Base-by-base conservation (phyloP, 768 basidiomycete genomes). In the Clitopilus passeckerianus region DNA sequence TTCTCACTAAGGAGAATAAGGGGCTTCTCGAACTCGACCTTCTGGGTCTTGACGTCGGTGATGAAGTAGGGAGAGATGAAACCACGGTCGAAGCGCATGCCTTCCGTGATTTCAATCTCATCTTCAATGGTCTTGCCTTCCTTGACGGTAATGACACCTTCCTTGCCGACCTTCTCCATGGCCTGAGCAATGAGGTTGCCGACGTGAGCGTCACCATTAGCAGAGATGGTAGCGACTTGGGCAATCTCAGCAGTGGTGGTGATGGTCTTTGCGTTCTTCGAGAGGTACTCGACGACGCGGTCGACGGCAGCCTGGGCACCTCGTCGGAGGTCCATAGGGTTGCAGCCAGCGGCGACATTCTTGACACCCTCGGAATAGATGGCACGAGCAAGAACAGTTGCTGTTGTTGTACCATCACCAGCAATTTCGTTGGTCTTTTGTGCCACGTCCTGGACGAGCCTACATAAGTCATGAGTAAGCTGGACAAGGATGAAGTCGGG, bases 121-220 rank as follows among this genome's bases (percentile, higher is more conserved):
- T 99, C 96, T 67, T 98, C 95, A 64, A 95, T 97, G 5, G 96
- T 98, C 66, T 90, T 87, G 46, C 96, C 96, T 75, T 99, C 96
- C 81, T 98, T 99, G 73, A 99, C 95, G 54, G 96, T 98, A 80
- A 99, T 98, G 70, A 98, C 96, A 72, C 96, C 96, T 77, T 99
- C 96, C 80, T 96, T 97, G 71, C 96, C 96, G 61, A 98, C 96
- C 75, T 97, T 97, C 77, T 98, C 96, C 96, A 98, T 99, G 1
- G 96, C 96, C 70, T 93, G 93, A 5, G 96, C 95, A 73, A 98
- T 98, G 69, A 99, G 84, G 71, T 88, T 87, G 50, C 96, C 95
- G 62, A 99, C 82, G 70, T 98, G 95, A 1, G 74, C 80, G 76
- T 98, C 96, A 34, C 84, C 81, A 59, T 85, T 85, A 10, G 91